Percentiles rank a stretch among this genome's conserved stretches.
These are phyloP conservation scores for Vicia villosa DNA, from an alignment of 306 rosid species.

Conservation along the genomic window DNA sequence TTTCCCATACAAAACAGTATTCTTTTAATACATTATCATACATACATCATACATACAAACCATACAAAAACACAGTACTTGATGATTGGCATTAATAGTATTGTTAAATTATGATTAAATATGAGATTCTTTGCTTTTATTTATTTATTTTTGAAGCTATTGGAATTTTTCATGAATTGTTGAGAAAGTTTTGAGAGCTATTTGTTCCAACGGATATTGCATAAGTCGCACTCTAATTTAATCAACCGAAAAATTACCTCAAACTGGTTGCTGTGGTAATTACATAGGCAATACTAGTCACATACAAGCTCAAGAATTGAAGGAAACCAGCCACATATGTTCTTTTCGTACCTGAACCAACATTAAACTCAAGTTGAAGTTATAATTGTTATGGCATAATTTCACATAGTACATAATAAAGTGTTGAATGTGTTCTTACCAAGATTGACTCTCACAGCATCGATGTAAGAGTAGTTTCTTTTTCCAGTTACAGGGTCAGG, in stretches of 20 bases:
- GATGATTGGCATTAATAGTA: too few species aligned
- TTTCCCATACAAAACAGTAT: too few species aligned
- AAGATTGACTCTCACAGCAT: slow-evolving; percentile 62
- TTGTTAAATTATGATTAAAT: too few species aligned
- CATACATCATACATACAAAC: too few species aligned
- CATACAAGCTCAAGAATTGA: slow-evolving; percentile 65
- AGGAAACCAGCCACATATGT: slow-evolving; percentile 54
- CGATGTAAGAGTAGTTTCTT: slow-evolving; percentile 61
- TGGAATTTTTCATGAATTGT: too few species aligned
- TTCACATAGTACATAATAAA: slow-evolving; percentile 8
- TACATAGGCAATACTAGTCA: slow-evolving; percentile 57
- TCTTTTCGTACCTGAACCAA: slow-evolving; percentile 53
- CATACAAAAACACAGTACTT: too few species aligned
- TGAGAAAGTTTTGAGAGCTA: too few species aligned
- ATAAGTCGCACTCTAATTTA: neutral
- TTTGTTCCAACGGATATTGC: too few species aligned
- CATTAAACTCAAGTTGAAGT: neutral
- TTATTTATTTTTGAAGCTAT: too few species aligned
- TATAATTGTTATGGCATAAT: neutral
- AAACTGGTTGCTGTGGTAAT: slow-evolving; percentile 65
- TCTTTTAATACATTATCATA: too few species aligned
- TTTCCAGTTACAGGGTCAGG: slow-evolving; percentile 67
- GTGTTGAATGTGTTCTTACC: slow-evolving; percentile 38
- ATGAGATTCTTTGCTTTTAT: too few species aligned
- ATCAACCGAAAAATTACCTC: slow-evolving; percentile 40